A percentile compares a stretch with the other conserved stretches of the same genome.
Evolutionary conservation across 345 rosid species (phyloP).

Genomic region (Sapria himalayana): DNA sequence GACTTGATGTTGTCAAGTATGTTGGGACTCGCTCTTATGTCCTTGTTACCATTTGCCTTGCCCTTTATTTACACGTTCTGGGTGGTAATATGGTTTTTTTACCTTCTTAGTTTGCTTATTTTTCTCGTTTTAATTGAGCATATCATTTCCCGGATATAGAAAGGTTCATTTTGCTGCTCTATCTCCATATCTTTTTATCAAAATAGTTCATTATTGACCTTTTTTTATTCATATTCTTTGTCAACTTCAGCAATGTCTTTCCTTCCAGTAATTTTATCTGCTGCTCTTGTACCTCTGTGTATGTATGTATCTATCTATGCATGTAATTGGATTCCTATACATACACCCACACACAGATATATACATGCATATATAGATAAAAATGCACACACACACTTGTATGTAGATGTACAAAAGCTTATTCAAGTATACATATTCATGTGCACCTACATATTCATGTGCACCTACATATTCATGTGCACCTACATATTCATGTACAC

Average conservation of each 20-base stretch:
- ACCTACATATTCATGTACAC: too few relatives aligned
- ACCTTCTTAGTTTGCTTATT: constrained; percentile 18
- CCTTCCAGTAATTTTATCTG: not conserved
- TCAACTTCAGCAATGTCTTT: not conserved
- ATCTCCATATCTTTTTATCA: constrained; percentile 1
- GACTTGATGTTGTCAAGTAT: constrained; percentile 42
- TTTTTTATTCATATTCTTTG: constrained; percentile 1
- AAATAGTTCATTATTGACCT: not conserved
- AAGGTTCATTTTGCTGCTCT: constrained; percentile 5
- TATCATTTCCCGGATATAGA: constrained; percentile 4
- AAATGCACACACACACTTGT: too few relatives aligned
- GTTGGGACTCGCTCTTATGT: constrained; percentile 54
- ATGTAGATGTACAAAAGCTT: too few relatives aligned
- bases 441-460: too few relatives aligned
- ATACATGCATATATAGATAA: too few relatives aligned
- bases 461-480: too few relatives aligned
- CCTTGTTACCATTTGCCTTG: constrained; percentile 53
- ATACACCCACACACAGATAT: too few relatives aligned
- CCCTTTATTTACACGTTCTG: constrained; percentile 52
- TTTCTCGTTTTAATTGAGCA: not conserved
- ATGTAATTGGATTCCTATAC: too few relatives aligned
- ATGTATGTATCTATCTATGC: too few relatives aligned
- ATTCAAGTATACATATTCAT: too few relatives aligned
- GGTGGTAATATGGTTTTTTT: constrained; percentile 22
- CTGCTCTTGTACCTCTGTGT: too few relatives aligned